phyloP scores from a whole-genome alignment of 257 asterid species.

The Linderniella brevidens region DNA sequence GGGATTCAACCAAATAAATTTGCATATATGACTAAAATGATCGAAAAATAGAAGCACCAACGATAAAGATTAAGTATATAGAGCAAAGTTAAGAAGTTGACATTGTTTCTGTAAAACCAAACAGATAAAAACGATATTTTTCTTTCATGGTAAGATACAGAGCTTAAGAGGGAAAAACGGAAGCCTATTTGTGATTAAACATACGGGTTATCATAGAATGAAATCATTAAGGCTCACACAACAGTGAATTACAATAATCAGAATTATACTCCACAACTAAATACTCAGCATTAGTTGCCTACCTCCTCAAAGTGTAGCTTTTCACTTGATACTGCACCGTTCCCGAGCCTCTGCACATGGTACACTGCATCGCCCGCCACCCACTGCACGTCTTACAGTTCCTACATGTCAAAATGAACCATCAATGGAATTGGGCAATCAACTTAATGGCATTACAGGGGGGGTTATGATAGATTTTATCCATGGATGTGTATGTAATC shows the following conservation, averaged over 20 bases:
- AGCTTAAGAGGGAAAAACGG: too few relatives aligned
- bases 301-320: slow-evolving; percentile 70
- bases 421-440: slow-evolving; percentile 5
- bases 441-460: neutral
- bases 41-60: neutral
- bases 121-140: too few relatives aligned
- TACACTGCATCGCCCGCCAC: slow-evolving; percentile 91
- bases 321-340: slow-evolving; percentile 88
- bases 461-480: too few relatives aligned
- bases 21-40: neutral
- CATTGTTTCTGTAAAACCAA: too few relatives aligned
- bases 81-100: neutral
- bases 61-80: neutral
- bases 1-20: neutral
- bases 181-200: too few relatives aligned
- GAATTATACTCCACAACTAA: too few relatives aligned
- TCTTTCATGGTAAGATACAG: too few relatives aligned
- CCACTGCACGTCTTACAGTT: slow-evolving; percentile 77
- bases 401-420: slow-evolving; percentile 28
- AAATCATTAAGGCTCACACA: neutral
- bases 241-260: too few relatives aligned
- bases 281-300: slow-evolving; percentile 7
- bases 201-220: neutral
- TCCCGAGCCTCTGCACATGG: slow-evolving; percentile 90
- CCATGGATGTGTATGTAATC: neutral